Conservation (phyloP, 352 stramenopile genomes). For the Globisporangium uncinulatum region DNA sequence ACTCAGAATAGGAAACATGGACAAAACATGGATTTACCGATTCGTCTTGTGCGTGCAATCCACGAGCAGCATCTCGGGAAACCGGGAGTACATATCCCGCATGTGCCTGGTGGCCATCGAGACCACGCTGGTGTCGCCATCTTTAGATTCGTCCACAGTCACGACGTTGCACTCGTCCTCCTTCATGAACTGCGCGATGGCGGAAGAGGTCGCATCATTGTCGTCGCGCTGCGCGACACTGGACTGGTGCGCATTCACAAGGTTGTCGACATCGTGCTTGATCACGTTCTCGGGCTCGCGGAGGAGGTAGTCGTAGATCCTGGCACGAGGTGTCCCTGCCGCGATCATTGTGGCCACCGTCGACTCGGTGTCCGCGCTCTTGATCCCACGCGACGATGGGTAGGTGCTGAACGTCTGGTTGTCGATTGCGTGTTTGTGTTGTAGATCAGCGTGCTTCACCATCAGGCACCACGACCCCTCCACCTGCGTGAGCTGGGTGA, state of each 20-base stretch:
- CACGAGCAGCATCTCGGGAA: background rate
- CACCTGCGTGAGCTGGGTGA: background rate
- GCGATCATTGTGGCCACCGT: too few species aligned
- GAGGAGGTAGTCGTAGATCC: too few species aligned
- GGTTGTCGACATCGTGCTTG: background rate
- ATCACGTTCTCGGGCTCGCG: background rate
- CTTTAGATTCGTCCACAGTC: too few species aligned
- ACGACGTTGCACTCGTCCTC: too few species aligned
- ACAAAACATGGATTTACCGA: background rate
- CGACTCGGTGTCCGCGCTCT: too few species aligned
- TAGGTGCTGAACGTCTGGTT: background rate
- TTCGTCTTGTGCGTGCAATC: slow-evolving; percentile 19
- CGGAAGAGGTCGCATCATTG: too few species aligned
- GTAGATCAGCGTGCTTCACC: background rate
- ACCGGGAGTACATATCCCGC: slow-evolving; percentile 3
- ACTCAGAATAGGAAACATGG: too few species aligned
- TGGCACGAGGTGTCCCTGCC: too few species aligned
- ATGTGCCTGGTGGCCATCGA: slow-evolving; percentile 7
- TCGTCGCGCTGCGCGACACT: too few species aligned
- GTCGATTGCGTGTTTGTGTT: background rate
- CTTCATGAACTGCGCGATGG: too few species aligned
- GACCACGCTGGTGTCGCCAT: slow-evolving; percentile 1
- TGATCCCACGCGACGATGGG: too few species aligned
- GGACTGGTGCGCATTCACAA: background rate
- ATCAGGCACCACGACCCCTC: background rate